phyloP scores from a whole-genome alignment of 345 rosid species.

The Aquilaria malaccensis region DNA sequence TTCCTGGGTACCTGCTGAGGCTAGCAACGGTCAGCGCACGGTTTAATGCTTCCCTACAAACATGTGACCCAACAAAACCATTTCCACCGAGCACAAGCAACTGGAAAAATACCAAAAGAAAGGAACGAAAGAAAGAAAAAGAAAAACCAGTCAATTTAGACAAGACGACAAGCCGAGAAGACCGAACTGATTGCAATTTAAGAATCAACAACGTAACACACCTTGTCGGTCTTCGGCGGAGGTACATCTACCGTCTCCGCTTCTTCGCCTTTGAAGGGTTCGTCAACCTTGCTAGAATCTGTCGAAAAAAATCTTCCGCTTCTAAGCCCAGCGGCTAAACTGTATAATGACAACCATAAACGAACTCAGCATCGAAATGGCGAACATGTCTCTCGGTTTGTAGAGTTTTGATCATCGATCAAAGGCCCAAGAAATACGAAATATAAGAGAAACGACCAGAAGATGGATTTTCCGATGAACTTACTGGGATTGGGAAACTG shows the following conservation, averaged over 20 bases:
- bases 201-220: slow-evolving; percentile 6
- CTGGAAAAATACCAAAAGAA: slow-evolving; percentile 27
- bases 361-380: too few relatives aligned
- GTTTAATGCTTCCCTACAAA: slow-evolving; percentile 80
- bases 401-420: too few relatives aligned
- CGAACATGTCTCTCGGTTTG: too few relatives aligned
- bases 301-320: slow-evolving; percentile 52
- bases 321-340: slow-evolving; percentile 28
- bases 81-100: slow-evolving; percentile 95
- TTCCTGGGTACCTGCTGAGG: slow-evolving; percentile 73
- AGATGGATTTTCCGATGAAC: too few relatives aligned
- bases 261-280: slow-evolving; percentile 75
- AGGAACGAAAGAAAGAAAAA: slow-evolving; percentile 6
- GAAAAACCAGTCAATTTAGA: slow-evolving; percentile 1
- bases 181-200: neutral
- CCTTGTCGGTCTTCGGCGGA: slow-evolving; percentile 84
- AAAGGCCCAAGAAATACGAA: too few relatives aligned
- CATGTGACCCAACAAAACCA: slow-evolving; percentile 95
- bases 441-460: too few relatives aligned
- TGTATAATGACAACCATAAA: slow-evolving; percentile 9
- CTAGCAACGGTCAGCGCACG: slow-evolving; percentile 75
- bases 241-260: slow-evolving; percentile 79
- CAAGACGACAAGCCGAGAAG: neutral
- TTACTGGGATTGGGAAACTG: too few relatives aligned
- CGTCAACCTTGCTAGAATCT: slow-evolving; percentile 72